phyloP scores from a whole-genome alignment of 1,284 basidiomycete species.

The Moniliophthora roreri region DNA sequence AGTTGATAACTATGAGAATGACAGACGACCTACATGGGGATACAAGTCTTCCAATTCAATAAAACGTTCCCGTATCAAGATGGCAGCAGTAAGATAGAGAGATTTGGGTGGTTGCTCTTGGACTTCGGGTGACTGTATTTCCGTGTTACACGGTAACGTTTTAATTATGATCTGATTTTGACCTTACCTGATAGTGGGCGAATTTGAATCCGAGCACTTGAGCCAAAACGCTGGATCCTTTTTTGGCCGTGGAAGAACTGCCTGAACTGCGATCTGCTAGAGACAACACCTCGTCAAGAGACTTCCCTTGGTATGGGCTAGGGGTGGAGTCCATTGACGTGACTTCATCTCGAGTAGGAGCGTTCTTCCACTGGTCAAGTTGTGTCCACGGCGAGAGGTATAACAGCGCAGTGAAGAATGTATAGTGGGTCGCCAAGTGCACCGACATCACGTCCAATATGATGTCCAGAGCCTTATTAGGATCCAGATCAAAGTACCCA shows the following conservation, averaged over 20 bases:
- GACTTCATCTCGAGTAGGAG: slow-evolving; percentile 26
- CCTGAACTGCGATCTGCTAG: slow-evolving; percentile 43
- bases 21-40: slow-evolving; percentile 66
- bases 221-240: slow-evolving; percentile 68
- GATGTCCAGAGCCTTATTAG: slow-evolving; percentile 91
- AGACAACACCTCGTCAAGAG: slow-evolving; percentile 62
- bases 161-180: slow-evolving; percentile 88
- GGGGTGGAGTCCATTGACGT: slow-evolving; percentile 38
- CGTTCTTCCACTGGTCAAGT: slow-evolving; percentile 35
- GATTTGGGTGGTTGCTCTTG: slow-evolving; percentile 66
- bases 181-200: slow-evolving; percentile 82
- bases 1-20: slow-evolving; percentile 2
- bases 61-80: slow-evolving; percentile 88
- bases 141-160: slow-evolving; percentile 25
- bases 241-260: slow-evolving; percentile 22
- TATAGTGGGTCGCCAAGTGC: slow-evolving; percentile 81
- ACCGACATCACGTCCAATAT: slow-evolving; percentile 90
- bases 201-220: slow-evolving; percentile 98
- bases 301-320: slow-evolving; percentile 54
- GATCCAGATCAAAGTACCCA: slow-evolving; percentile 95
- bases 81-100: slow-evolving; percentile 81
- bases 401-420: slow-evolving; percentile 90
- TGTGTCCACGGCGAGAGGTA: slow-evolving; percentile 80
- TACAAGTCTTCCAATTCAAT: slow-evolving; percentile 85
- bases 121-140: slow-evolving; percentile 51